These are phyloP conservation scores for Helotiales sp. DNA, from an alignment of 2,329 filamentous ascomycete species.

Conservation along the genomic window DNA sequence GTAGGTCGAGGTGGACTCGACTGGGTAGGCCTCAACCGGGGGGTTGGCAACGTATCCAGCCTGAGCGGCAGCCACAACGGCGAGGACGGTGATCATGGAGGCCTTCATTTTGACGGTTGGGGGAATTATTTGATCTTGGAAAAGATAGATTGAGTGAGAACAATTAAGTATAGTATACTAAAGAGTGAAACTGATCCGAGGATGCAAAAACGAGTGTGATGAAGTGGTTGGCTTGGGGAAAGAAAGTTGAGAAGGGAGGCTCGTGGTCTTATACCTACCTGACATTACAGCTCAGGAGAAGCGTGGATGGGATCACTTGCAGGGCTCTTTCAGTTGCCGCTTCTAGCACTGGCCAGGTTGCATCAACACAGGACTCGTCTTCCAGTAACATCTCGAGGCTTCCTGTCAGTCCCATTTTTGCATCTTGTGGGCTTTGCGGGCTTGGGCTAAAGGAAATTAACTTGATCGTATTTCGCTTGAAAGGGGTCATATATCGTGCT, in stretches of 20 bases:
- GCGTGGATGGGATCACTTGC: neutral
- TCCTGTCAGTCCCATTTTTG: neutral
- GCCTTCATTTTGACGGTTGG: conserved; percentile 28
- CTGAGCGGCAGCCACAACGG: conserved; percentile 18
- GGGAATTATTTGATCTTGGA: conserved; percentile 17
- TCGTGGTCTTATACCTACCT: conserved; percentile 25
- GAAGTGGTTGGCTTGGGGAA: conserved; percentile 25
- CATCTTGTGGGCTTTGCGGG: neutral
- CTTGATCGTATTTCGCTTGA: conserved; percentile 18
- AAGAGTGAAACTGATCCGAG: conserved; percentile 31
- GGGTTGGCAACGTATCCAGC: conserved; percentile 7
- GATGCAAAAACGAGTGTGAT: conserved; percentile 31
- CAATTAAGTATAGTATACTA: conserved; percentile 18
- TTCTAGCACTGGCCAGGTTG: neutral
- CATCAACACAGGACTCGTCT: neutral
- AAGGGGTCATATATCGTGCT: conserved; percentile 11
- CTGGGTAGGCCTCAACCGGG: conserved; percentile 1
- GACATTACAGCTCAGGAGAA: conserved; percentile 26
- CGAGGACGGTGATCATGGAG: conserved; percentile 27
- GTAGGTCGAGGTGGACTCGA: neutral
- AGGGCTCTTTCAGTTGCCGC: conserved; percentile 10
- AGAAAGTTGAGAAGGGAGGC: neutral
- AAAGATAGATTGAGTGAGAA: conserved; percentile 13
- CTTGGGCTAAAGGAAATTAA: conserved; percentile 23
- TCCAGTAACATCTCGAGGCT: neutral